Evolutionary conservation across 192 early-diverging fungal genomes (phyloP), one percentile per base, ranked within the genome.

Genomic region (Coemansia nantahalensis): DNA sequence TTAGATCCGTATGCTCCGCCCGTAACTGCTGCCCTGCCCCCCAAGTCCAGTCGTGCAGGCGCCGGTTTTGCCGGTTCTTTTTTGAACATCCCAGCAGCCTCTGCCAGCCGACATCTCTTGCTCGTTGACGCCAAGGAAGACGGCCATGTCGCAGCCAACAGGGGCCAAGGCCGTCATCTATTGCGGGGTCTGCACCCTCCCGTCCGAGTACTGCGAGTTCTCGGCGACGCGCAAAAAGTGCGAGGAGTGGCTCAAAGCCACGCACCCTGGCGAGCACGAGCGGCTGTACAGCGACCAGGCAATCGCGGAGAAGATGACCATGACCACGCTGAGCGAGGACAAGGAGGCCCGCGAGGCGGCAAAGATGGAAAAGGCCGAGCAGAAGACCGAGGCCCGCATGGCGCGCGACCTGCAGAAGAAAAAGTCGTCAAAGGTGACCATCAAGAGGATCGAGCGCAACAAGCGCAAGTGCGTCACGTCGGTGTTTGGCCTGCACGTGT

Each of bases 401-500:
- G 84, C 87, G 49, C 78, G 85, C 18, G 86, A 86, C 66, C 77
- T 75, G 39, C 78, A 87, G 52, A 86, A 90, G 85, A 88, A 89
- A 65, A 80, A 80, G 84, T 51, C 82, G 34, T 81, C 86, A 16
- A 80, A 82, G 46, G 80, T 97, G 18, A 54, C 83, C 23, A 92
- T 98, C 66, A 93, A 92, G 68, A 81, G 90, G 33, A 80, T 89
- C 7, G 93, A 91, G 69, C 84, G 97, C 47, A 95, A 86, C 50
- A 94, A 92, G 76, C 82, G 90, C 78, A 99, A 97, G 79, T 86
- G 86, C 62, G 87, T 95, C 14, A 95, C 90, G 8, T 82, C 68
- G 24, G 82, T 99, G 34, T 79, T 79, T 37, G 92, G 93, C 33
- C 77, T 97, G 48, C 88, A 98, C 46, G 70, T 84, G 36, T 98